Evolutionary conservation across 371 early-diverging fungal genomes (phyloP), one percentile per base, ranked within the genome.

Genomic region (Chytridium lagenaria): DNA sequence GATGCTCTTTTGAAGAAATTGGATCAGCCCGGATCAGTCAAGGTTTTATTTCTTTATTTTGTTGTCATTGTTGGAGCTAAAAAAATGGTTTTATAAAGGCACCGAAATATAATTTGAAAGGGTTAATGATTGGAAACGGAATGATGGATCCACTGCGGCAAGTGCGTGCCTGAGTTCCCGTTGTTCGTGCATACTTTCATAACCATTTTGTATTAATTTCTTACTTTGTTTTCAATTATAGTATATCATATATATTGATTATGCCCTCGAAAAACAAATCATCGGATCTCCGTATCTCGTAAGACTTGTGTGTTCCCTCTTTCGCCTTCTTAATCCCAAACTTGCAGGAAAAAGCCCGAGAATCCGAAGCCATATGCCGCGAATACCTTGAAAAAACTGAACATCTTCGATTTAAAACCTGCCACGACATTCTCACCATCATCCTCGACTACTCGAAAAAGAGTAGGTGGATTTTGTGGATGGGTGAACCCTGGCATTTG

Each of bases 41-140:
- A 44, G n/a, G n/a, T n/a, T n/a, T n/a, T n/a, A 44, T 44, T 44
- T 19, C 44, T 44, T 44, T 44, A 7, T 19, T 19, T 19, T 44
- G 44, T 44, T 19, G 12, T 19, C 44, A 12, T 7, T 12, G 44
- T 19, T 44, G 19, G 19, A 19, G 19, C 44, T 12, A 44, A 44
- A 7, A 44, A 19, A 44, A 44, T n/a, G n/a, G n/a, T n/a, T n/a
- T n/a, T n/a, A 44, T 44, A 19, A 12, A 44, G 44, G 19, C 19
- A 19, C 44, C 1, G 57, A 26, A 85, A 76, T 85, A 88, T 57
- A 85, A 89, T 63, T 67, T 94, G 7, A 78, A 87, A 69, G 94
- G 94, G 1, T 36, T 93, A 1, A 84, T 87, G 19, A 91, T 95
- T 70, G 94, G 94, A 15, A 95, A 94, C 75, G 94, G 94, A n/a